These are phyloP conservation scores for Pleurostoma richardsiae DNA, from an alignment of 2,329 filamentous ascomycete species.

Conservation along the genomic window DNA sequence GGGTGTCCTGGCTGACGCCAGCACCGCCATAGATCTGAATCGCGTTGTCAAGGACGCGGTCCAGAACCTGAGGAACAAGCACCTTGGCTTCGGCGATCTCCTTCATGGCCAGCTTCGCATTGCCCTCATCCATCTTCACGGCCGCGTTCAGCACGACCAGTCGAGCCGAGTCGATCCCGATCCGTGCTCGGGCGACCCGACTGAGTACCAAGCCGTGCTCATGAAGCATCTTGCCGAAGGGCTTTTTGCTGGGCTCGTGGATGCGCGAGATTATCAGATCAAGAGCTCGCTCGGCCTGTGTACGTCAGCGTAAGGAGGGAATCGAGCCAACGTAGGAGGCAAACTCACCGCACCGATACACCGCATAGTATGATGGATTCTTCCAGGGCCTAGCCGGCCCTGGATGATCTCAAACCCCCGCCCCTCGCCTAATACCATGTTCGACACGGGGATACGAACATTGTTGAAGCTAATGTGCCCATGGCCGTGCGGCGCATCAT, in stretches of 20 bases:
- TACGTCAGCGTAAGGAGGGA: too few species aligned
- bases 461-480: slow-evolving; percentile 34
- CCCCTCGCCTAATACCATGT: slow-evolving; percentile 33
- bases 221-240: slow-evolving; percentile 30
- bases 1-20: slow-evolving; percentile 33
- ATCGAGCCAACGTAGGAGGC: too few species aligned
- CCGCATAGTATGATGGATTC: slow-evolving; percentile 36
- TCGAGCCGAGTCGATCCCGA: slow-evolving; percentile 31
- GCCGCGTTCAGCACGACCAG: slow-evolving; percentile 34
- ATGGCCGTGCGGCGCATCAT: slow-evolving; percentile 34
- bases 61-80: slow-evolving; percentile 29
- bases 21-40: slow-evolving; percentile 36
- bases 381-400: slow-evolving; percentile 30
- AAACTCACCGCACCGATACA: slow-evolving; percentile 20
- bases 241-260: slow-evolving; percentile 28
- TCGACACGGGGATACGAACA: slow-evolving; percentile 29
- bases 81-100: slow-evolving; percentile 37
- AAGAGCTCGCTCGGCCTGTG: slow-evolving; percentile 32
- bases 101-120: slow-evolving; percentile 31
- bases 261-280: slow-evolving; percentile 28
- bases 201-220: slow-evolving; percentile 29
- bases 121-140: slow-evolving; percentile 32
- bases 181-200: slow-evolving; percentile 32
- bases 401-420: slow-evolving; percentile 35
- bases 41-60: slow-evolving; percentile 33